Conservation (phyloP, 176 grass and related monocot genomes). For the Lolium rigidum region DNA sequence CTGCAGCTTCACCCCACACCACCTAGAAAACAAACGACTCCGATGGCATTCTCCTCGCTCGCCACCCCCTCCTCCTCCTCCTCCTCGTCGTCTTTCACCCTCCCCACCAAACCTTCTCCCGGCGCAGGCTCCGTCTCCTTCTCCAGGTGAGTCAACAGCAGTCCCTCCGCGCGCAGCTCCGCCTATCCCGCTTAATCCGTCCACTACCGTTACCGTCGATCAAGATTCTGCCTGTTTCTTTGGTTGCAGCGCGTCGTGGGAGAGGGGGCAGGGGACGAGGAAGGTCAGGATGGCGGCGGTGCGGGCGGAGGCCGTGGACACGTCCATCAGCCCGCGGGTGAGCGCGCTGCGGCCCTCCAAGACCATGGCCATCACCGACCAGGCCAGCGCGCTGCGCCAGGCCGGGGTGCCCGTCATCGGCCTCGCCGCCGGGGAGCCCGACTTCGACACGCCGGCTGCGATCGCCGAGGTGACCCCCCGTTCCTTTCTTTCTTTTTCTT, state of each 20-base stretch:
- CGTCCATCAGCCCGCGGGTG: slow-evolving; percentile 77
- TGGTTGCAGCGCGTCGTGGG: slow-evolving; percentile 46
- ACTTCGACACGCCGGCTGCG: slow-evolving; percentile 64
- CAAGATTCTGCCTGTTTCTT: slow-evolving; percentile 19
- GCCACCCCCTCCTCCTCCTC: slow-evolving; percentile 15
- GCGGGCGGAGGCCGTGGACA: slow-evolving; percentile 53
- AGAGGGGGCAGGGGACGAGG: slow-evolving; percentile 14
- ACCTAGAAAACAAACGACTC: background rate
- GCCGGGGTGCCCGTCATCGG: slow-evolving; percentile 82
- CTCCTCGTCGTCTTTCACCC: slow-evolving; percentile 17
- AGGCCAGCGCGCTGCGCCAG: slow-evolving; percentile 80
- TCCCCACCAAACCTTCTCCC: slow-evolving; percentile 19
- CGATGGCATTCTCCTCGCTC: slow-evolving; percentile 41
- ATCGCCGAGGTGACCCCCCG: slow-evolving; percentile 55
- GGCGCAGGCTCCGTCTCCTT: slow-evolving; percentile 48
- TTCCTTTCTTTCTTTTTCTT: background rate
- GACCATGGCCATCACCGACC: slow-evolving; percentile 95
- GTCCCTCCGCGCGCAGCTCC: background rate
- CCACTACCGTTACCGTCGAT: background rate
- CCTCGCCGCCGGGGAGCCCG: slow-evolving; percentile 75
- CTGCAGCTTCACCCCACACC: slow-evolving; percentile 26
- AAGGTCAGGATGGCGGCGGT: slow-evolving; percentile 30
- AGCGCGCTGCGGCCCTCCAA: slow-evolving; percentile 83
- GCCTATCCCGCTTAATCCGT: background rate
- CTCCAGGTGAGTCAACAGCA: slow-evolving; percentile 48